Base-by-base conservation (phyloP, 2,329 filamentous ascomycete species). In the Trichoderma aggressivum region DNA sequence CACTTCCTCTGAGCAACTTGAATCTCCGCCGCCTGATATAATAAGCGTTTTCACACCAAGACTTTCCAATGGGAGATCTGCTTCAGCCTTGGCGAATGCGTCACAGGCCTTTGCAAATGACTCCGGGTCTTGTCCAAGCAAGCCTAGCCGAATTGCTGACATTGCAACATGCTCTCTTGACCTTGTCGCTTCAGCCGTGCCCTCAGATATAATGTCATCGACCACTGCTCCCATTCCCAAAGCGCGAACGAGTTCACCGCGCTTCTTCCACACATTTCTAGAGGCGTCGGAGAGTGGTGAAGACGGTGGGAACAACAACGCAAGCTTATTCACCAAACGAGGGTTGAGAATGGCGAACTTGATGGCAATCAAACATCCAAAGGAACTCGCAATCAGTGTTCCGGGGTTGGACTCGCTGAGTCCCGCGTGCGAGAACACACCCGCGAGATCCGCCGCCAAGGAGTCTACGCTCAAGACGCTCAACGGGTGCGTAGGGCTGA, bases 381-480 rank as follows among this genome's bases (percentile, higher is more conserved):
- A n/a, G 2, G 65, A 59, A 8, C 34, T 58, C 5, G 65, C 39
- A 36, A 69, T 28, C 3, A 69, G 56, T 16, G 39, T 47, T 14
- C n/a, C 56, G 4, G 65, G 56, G 5, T 53, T 69, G 0, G 65
- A 50, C 7, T 28, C 16, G 14, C n/a, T 60, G 39, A 69, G 7
- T 7, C 65, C 56, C 1, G 28, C 65, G 21, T 60, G 56, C 8
- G 28, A 34, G 26, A 69, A 69, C 2, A 69, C 56, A 7, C 65
- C 55, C 2, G 56, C 65, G 5, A 69, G 39, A 12, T 69, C 65
- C 5, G 21, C 28, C 10, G 14, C 56, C 21, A 69, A 11, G 16
- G 56, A 69, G n/a, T 69, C 65, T 24, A 69, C 53, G 12, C 36
- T 69, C 28, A 69, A 16, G 36, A 69, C 66, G 56, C 56, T 69